Base-by-base conservation (phyloP, 176 grass and related monocot genomes). In the Triticum monococcum region DNA sequence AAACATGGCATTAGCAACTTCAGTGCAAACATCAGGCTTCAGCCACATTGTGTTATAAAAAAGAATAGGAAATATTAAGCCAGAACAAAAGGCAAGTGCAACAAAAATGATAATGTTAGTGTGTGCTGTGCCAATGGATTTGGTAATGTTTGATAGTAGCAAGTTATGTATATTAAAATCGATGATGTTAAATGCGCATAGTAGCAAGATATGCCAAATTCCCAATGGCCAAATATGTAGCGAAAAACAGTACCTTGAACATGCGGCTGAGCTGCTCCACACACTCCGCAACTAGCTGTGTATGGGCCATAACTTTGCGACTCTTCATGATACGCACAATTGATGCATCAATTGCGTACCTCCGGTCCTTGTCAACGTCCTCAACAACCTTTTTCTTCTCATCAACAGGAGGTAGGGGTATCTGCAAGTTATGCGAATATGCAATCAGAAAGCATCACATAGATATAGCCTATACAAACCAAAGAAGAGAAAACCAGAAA, bases 301-400 rank as follows among this genome's bases (percentile, higher is more conserved):
- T 94, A 91, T 96, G 94, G n/a, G 83, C 72, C 78, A 99, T 86
- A 74, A 96, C 87, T 85, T 99, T 99, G 30, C 94, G 90, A 32
- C 94, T 96, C 69, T 99, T 99, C 97, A 99, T 99, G 75, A 99
- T 96, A 64, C 97, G 94, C 50, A 99, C 97, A 77, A 99, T 94
- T 35, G 97, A 92, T 26, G 97, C 97, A 91, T 99, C 94, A n/a
- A 99, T 99, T 25, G 92, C 97, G 54, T 99, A 99, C 79, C 94
- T 94, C 72, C 97, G 88, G 63, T 94, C 97, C 40, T 96, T 99
- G 77, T 94, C 97, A 84, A 99, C 94, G 12, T 99, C 97, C 91
- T 99, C 97, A 45, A 99, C 89, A 41, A 99, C 94, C 79, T 94
- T 96, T 86, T 98, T 98, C 89, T 99, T 99, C 90, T 99, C 97